Base-by-base conservation (phyloP, 495 filamentous ascomycete genomes). In the Penicillium fimorum region DNA sequence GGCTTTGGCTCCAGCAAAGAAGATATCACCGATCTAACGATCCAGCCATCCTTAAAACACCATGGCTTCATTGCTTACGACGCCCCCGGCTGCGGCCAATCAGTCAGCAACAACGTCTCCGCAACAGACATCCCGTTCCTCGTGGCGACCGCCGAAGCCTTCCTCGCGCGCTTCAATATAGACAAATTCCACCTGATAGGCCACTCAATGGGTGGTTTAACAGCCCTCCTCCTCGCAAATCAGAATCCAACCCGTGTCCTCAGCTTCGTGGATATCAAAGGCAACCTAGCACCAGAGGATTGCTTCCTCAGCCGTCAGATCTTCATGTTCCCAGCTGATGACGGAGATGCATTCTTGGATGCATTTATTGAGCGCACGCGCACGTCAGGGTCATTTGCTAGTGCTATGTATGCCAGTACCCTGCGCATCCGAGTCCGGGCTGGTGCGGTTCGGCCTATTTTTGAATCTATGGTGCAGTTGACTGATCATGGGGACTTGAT, bases 1-100 rank as follows among this genome's bases (percentile, higher is more conserved):
- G 69, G 66, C 33, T 69, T 71, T 33, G 68, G 68, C 40, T 69
- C 65, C 27, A 64, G 63, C 57, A 71, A 71, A 55, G 68, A 71
- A 58, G 68, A 71, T 32, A 44, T 69, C 1, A 54, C 63, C 25
- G 68, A 71, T 50, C 9, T 71, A 10, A 20, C 47, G 10, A 30
- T 59, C 13, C 66, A 64, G 10, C 57, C 60, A 13, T 3, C 38
- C 6, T 50, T 71, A 4, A 47, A 59, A 13, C 15, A 69, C 10
- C 46, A 68, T 47, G 55, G 53, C 1, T 65, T 58, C 38, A 53
- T 71, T n/a, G 64, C 64, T 38, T 71, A 52, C 29, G 68, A 69
- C 29, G 66, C 66, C 15, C 66, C 68, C 11, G 66, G 66, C 10
- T 69, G 68, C 17, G 68, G 68, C 20, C 53, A 65, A 11, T 53